Percentiles rank a stretch among this genome's conserved stretches.
Evolutionary conservation across 352 stramenopile species (phyloP).

Genomic region (Globisporangium carolinianum): DNA sequence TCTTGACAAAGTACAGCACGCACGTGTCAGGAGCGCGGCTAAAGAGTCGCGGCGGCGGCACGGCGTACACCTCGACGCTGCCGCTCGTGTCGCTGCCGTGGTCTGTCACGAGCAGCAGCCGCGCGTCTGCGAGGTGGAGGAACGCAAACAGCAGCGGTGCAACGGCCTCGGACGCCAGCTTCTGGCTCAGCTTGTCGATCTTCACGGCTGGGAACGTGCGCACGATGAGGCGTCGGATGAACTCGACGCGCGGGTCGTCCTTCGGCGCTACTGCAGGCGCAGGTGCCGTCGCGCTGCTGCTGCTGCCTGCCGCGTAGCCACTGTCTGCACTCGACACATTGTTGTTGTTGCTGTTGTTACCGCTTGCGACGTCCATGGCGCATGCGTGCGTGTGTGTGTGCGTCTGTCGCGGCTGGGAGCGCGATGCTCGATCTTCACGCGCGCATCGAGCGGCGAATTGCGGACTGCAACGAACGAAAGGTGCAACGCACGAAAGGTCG

Average conservation of each 20-base stretch:
- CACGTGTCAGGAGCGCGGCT: constrained; percentile 15
- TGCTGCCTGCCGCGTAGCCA: neutral
- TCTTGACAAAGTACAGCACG: constrained; percentile 76
- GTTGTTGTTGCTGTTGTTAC: constrained; percentile 4
- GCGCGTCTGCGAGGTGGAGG: constrained; percentile 47
- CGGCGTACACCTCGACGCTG: constrained; percentile 51
- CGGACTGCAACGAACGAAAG: too few relatives aligned
- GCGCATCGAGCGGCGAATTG: too few relatives aligned
- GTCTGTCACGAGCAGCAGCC: constrained; percentile 67
- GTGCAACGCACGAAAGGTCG: too few relatives aligned
- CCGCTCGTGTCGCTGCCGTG: constrained; percentile 48
- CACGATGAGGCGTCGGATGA: constrained; percentile 53
- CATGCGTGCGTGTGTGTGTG: neutral
- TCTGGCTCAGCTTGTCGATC: constrained; percentile 41
- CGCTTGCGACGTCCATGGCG: neutral
- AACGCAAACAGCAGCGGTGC: constrained; percentile 66
- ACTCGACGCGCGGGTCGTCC: constrained; percentile 58
- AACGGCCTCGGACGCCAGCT: constrained; percentile 56
- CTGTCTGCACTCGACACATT: neutral
- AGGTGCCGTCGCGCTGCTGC: neutral
- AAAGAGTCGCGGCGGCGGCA: constrained; percentile 48
- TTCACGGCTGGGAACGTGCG: constrained; percentile 66
- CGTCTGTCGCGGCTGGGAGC: neutral
- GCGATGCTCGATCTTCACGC: neutral
- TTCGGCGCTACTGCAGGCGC: constrained; percentile 14